phyloP scores from a whole-genome alignment of 2,329 filamentous ascomycete species.

The Endocalyx cinctus region DNA sequence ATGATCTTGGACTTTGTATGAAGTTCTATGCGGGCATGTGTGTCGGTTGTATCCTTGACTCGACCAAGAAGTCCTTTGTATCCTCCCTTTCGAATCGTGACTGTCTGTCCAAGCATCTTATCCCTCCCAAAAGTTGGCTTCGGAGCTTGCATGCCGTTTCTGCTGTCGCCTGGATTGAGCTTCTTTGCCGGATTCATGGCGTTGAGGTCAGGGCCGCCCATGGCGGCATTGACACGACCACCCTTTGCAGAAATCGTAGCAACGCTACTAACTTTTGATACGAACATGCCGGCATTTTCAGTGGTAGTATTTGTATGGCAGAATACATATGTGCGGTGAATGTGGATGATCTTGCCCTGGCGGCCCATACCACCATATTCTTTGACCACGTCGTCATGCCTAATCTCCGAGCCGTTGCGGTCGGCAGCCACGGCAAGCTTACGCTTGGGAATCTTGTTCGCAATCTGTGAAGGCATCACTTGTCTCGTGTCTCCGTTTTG shows the following conservation, averaged over 20 bases:
- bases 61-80: conserved; percentile 94
- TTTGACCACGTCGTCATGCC: conserved; percentile 85
- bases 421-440: conserved; percentile 88
- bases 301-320: conserved; percentile 77
- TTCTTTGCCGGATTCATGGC: conserved; percentile 91
- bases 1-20: conserved; percentile 93
- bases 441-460: conserved; percentile 79
- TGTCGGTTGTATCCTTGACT: conserved; percentile 89
- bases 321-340: conserved; percentile 90
- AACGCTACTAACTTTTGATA: conserved; percentile 79
- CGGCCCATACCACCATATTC: conserved; percentile 83
- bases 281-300: conserved; percentile 87
- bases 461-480: conserved; percentile 84
- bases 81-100: conserved; percentile 79
- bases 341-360: conserved; percentile 85
- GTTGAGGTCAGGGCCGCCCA: conserved; percentile 70
- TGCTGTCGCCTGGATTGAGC: conserved; percentile 55
- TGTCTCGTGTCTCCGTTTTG: conserved; percentile 81
- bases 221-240: conserved; percentile 62
- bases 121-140: conserved; percentile 73
- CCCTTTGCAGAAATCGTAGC: conserved; percentile 92
- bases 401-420: conserved; percentile 87
- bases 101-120: conserved; percentile 82
- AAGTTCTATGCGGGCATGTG: conserved; percentile 81
- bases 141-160: conserved; percentile 60